These are phyloP conservation scores for Nakaseomyces sp. DNA, from an alignment of 1,139 yeast genomes.

Conservation along the genomic window DNA sequence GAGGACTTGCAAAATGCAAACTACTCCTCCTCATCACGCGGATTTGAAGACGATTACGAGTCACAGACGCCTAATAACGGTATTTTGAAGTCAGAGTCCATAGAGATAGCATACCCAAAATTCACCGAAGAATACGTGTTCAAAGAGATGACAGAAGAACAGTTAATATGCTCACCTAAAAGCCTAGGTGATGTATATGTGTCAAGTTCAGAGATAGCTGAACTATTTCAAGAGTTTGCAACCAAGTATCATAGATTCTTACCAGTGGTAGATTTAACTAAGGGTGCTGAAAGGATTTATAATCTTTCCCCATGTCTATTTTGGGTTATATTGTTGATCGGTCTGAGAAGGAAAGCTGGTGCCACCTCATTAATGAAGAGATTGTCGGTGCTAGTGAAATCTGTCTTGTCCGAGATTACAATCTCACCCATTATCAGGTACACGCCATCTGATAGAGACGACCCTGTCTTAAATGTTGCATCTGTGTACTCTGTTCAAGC, in stretches of 20 bases:
- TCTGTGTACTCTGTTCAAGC: constrained; percentile 96
- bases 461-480: constrained; percentile 76
- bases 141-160: constrained; percentile 34
- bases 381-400: constrained; percentile 62
- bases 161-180: constrained; percentile 52
- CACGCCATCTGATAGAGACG: constrained; percentile 63
- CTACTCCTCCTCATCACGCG: not conserved
- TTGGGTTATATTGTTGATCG: constrained; percentile 87
- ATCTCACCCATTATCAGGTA: constrained; percentile 84
- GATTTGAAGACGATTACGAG: not conserved
- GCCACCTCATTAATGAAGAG: constrained; percentile 39
- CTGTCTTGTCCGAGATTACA: constrained; percentile 75
- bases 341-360: constrained; percentile 45
- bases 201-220: constrained; percentile 49
- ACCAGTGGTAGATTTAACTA: constrained; percentile 74
- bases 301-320: constrained; percentile 77
- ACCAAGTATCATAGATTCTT: constrained; percentile 69
- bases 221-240: constrained; percentile 64
- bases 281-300: constrained; percentile 77
- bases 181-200: constrained; percentile 58
- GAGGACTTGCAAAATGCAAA: constrained; percentile 1
- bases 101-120: not conserved
- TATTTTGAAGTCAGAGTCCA: not conserved
- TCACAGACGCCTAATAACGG: constrained; percentile 3
- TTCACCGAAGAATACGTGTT: constrained; percentile 3